These are phyloP conservation scores for Pochonia chlamydosporia DNA, from an alignment of 2,329 filamentous ascomycete genomes.

Conservation along the genomic window DNA sequence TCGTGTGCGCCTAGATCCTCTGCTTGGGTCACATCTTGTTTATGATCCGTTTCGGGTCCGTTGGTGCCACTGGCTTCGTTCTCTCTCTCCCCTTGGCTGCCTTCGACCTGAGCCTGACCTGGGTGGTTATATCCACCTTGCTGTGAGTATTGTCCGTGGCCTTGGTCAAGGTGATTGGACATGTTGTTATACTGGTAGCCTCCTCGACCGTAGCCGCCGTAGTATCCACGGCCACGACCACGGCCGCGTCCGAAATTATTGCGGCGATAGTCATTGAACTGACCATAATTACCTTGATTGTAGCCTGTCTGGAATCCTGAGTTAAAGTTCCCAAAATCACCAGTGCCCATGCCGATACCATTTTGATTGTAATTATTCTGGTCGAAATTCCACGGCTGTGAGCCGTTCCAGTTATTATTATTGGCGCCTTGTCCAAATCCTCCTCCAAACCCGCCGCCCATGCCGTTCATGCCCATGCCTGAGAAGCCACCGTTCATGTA, in stretches of 20 bases:
- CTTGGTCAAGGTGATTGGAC: slow-evolving; percentile 29
- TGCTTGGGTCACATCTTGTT: slow-evolving; percentile 12
- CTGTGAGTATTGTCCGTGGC: slow-evolving; percentile 23
- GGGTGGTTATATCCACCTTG: slow-evolving; percentile 11
- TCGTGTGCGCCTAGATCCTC: slow-evolving; percentile 8
- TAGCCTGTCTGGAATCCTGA: slow-evolving; percentile 71
- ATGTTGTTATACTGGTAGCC: slow-evolving; percentile 34
- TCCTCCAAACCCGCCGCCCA: slow-evolving; percentile 65
- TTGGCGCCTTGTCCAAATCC: slow-evolving; percentile 57
- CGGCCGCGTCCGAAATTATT: slow-evolving; percentile 62
- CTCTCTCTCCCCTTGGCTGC: slow-evolving; percentile 8
- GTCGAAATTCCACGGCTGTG: slow-evolving; percentile 77
- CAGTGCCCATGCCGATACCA: slow-evolving; percentile 73
- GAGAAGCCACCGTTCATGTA: slow-evolving; percentile 75
- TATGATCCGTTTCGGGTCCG: slow-evolving; percentile 14
- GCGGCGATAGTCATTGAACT: slow-evolving; percentile 73
- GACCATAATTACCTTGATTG: slow-evolving; percentile 80
- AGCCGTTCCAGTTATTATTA: slow-evolving; percentile 76
- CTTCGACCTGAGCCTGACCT: slow-evolving; percentile 16
- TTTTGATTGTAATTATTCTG: slow-evolving; percentile 89
- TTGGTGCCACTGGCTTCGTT: not conserved
- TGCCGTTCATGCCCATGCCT: slow-evolving; percentile 72
- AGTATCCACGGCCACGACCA: slow-evolving; percentile 60
- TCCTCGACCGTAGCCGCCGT: slow-evolving; percentile 50
- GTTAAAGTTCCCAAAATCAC: slow-evolving; percentile 77